A percentile compares a stretch with the other conserved stretches of the same genome.
Conservation (phyloP, 371 early-diverging fungal species). For the Fennellomyces sp. region DNA sequence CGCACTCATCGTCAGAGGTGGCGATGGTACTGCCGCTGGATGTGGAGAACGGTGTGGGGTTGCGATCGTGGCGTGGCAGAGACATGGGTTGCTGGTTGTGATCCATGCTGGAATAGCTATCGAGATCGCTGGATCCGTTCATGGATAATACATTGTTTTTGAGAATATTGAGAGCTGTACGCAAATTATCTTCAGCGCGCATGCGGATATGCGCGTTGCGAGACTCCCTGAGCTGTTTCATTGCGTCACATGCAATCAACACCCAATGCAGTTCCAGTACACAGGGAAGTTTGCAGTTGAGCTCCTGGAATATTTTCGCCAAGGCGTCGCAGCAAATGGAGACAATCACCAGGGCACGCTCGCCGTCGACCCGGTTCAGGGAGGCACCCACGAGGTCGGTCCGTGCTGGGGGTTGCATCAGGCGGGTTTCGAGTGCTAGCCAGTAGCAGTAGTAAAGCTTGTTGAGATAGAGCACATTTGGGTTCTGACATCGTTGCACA, state of each 20-base stretch:
- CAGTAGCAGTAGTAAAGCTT: constrained; percentile 34
- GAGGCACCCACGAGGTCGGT: constrained; percentile 27
- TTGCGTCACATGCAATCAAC: constrained; percentile 33
- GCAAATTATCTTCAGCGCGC: constrained; percentile 29
- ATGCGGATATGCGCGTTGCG: constrained; percentile 28
- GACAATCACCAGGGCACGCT: constrained; percentile 40
- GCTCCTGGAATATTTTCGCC: constrained; percentile 30
- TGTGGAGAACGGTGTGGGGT: not conserved
- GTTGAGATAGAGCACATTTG: constrained; percentile 35
- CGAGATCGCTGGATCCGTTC: not conserved
- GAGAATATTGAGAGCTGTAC: constrained; percentile 19
- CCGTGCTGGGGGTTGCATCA: constrained; percentile 33
- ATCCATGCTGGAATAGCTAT: not conserved
- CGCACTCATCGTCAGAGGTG: constrained; percentile 6
- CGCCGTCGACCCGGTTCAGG: constrained; percentile 31
- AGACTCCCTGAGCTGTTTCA: constrained; percentile 24
- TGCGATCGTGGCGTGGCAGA: not conserved
- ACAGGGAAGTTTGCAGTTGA: constrained; percentile 33
- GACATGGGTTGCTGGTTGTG: not conserved
- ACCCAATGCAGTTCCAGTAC: constrained; percentile 42
- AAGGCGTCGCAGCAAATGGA: constrained; percentile 45
- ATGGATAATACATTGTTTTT: constrained; percentile 6
- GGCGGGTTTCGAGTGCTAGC: constrained; percentile 31
- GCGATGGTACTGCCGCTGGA: not conserved
- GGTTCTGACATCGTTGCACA: constrained; percentile 29